Base-by-base conservation (phyloP, 139 green algal species). In the Picochlorum sp. region DNA sequence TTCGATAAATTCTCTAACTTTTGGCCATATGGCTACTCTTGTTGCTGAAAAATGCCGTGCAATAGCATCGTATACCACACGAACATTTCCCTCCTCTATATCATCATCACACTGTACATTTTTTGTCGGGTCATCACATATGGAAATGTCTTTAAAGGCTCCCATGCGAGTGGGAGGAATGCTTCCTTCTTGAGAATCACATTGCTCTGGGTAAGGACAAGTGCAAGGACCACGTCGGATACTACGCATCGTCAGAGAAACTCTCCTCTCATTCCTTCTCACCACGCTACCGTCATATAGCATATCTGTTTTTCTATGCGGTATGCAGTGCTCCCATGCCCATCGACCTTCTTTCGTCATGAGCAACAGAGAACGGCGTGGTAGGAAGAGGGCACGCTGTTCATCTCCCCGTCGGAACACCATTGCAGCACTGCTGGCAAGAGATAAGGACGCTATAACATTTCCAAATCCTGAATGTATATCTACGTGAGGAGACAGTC, bases 21-120 rank as follows among this genome's bases (percentile, higher is more conserved):
- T 61, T 20, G 85, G 83, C 93, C 93, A 99, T 13, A 94, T 70
- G 8, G 89, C 84, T 78, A 94, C 90, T 30, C 80, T 75, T 1
- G 93, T 99, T 10, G 85, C 64, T 45, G 77, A 86, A 76, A 98
- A 99, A 78, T 99, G 93, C 7, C 75, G 65, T 4, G 93, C 93
- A 33, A 99, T 97, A 7, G 80, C 81, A 55, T 99, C 78, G 63
- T 99, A 99, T 51, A 98, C 88, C 14, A 68, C 37, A 49, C 89
- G 75, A 30, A 98, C 91, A 63, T 89, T 65, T 31, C 56, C 25
- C 6, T 60, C 50, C 71, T 93, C 84, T 40, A 94, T 45, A 24
- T 44, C 41, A 5, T 29, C 16, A 40, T 20, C n/a, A n/a, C n/a
- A n/a, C n/a, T n/a, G n/a, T n/a, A n/a, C n/a, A 22, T 5, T 47